Evolutionary conservation across 2,329 filamentous ascomycete species (phyloP).

Genomic region (Alternaria sp.): DNA sequence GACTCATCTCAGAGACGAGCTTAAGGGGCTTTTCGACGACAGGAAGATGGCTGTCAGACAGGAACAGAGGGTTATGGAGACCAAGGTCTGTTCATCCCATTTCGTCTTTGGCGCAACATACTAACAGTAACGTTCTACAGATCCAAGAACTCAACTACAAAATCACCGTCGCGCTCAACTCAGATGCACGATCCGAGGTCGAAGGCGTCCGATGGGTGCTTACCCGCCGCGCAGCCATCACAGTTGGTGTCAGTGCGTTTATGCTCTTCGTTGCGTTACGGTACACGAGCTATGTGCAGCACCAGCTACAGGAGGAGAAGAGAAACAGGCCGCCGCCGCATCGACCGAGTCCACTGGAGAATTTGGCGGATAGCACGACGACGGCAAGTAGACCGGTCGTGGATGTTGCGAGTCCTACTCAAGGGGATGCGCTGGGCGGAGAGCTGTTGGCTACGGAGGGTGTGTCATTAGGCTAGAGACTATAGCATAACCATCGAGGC

Average conservation of each 20-base stretch:
- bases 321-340: conserved; percentile 40
- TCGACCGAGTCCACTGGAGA: conserved; percentile 20
- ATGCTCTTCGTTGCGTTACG: conserved; percentile 53
- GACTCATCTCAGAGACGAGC: conserved; percentile 79
- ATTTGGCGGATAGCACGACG: not conserved
- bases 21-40: conserved; percentile 97
- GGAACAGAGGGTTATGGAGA: conserved; percentile 85
- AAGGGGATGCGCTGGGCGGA: conserved; percentile 32
- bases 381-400: not conserved
- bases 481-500: not conserved
- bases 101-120: not conserved
- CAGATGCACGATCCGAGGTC: conserved; percentile 89
- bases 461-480: conserved; percentile 38
- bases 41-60: conserved; percentile 89
- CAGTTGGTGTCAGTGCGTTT: conserved; percentile 58
- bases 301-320: conserved; percentile 48
- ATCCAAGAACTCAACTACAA: conserved; percentile 97
- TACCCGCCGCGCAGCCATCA: conserved; percentile 67
- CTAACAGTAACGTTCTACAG: conserved; percentile 46
- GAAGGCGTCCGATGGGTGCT: conserved; percentile 89
- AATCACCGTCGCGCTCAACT: conserved; percentile 88
- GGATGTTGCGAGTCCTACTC: conserved; percentile 6
- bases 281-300: conserved; percentile 49
- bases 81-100: conserved; percentile 60
- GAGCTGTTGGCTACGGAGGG: conserved; percentile 43